phyloP scores from a whole-genome alignment of 495 filamentous ascomycete species.

The Evernia prunastri region DNA sequence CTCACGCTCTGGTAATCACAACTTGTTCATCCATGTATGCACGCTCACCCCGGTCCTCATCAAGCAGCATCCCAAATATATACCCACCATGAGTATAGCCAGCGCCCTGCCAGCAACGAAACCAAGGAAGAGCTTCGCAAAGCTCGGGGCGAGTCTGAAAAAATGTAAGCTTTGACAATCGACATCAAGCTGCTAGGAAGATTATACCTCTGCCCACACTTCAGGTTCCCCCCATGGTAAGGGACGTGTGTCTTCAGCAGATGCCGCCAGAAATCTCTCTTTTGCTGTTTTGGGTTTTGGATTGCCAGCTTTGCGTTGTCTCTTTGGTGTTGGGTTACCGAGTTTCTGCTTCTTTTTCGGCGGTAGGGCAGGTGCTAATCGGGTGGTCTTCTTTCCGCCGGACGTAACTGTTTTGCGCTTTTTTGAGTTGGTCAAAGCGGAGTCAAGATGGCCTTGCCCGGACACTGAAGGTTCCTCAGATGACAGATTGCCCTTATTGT shows the following conservation, averaged over 20 bases:
- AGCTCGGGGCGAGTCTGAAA: constrained; percentile 49
- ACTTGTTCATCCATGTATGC: constrained; percentile 59
- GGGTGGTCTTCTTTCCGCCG: not conserved
- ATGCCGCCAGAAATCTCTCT: not conserved
- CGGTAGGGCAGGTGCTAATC: not conserved
- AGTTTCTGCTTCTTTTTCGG: constrained; percentile 1
- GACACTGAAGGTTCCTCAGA: not conserved
- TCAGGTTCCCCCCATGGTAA: constrained; percentile 40
- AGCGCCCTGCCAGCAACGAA: constrained; percentile 54
- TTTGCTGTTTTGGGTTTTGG: not conserved
- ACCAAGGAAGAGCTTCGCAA: constrained; percentile 64
- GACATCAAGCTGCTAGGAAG: too few species aligned
- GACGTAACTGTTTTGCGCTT: not conserved
- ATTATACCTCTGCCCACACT: constrained; percentile 50
- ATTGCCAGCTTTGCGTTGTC: not conserved
- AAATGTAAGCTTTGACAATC: not conserved
- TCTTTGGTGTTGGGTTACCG: not conserved
- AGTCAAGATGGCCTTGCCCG: not conserved
- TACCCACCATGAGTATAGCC: constrained; percentile 43
- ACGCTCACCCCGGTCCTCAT: constrained; percentile 47
- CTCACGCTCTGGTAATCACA: constrained; percentile 57
- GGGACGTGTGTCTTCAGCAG: constrained; percentile 14
- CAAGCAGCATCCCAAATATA: constrained; percentile 56
- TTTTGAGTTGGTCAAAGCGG: not conserved
- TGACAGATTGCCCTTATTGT: not conserved